Conservation (phyloP, 208 protist genomes). For the Acanthamoeba healyi region DNA sequence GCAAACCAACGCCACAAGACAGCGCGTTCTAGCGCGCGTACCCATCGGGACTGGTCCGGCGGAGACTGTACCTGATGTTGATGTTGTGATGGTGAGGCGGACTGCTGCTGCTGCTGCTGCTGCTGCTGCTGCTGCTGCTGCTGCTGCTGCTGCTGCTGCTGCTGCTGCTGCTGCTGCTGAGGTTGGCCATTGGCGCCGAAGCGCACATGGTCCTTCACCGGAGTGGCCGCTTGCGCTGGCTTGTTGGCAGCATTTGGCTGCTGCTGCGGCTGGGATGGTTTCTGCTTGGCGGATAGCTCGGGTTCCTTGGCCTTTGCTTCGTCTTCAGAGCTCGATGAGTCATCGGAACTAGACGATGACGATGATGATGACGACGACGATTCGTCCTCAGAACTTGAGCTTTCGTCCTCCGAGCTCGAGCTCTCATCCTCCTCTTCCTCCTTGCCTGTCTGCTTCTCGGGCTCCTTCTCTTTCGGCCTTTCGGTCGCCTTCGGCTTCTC, state of each 20-base stretch:
- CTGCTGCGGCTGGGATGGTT: neutral
- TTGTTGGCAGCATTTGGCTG: neutral
- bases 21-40: neutral
- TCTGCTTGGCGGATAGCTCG: neutral
- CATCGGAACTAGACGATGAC: neutral
- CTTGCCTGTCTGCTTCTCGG: neutral
- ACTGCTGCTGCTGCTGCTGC: neutral
- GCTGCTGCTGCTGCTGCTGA: neutral
- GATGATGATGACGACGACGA: neutral
- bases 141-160: neutral
- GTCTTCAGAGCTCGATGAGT: neutral
- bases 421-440: constrained; percentile 77
- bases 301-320: neutral
- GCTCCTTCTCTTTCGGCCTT: neutral
- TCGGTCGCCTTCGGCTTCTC: neutral
- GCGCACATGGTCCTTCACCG: neutral
- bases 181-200: neutral
- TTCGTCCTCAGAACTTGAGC: constrained; percentile 1
- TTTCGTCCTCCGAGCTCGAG: constrained; percentile 24
- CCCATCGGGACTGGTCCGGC: constrained; percentile 17
- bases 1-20: too few relatives aligned
- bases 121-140: neutral
- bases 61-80: neutral
- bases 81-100: too few relatives aligned
- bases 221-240: neutral